Percentiles rank a stretch among this genome's conserved stretches.
Evolutionary conservation across 441 rosid species (phyloP).

Genomic region (Flueggea neowawraea): DNA sequence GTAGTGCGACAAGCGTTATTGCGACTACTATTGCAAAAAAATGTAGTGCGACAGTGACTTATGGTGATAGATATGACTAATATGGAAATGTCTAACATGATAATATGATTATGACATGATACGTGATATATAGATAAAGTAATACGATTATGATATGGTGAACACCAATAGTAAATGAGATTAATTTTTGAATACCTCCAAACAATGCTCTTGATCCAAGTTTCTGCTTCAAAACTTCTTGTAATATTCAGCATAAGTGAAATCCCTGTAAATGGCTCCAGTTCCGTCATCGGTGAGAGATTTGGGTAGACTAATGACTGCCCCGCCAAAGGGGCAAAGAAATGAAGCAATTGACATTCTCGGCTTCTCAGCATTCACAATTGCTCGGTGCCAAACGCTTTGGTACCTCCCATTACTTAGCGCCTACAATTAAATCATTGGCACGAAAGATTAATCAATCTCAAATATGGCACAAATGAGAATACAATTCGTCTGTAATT

Average conservation of each 20-base stretch:
- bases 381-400: constrained; percentile 51
- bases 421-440: constrained; percentile 15
- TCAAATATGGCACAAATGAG: background rate
- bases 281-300: constrained; percentile 16
- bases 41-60: too few species aligned
- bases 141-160: too few species aligned
- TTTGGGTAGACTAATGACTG: constrained; percentile 29
- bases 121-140: too few species aligned
- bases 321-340: constrained; percentile 41
- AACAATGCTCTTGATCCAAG: constrained; percentile 28
- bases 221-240: constrained; percentile 37
- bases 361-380: constrained; percentile 35
- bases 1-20: too few species aligned
- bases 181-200: constrained; percentile 40
- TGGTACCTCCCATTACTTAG: constrained; percentile 46
- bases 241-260: constrained; percentile 33
- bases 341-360: constrained; percentile 51
- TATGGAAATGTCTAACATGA: too few species aligned
- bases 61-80: too few species aligned
- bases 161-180: too few species aligned
- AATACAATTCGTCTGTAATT: background rate
- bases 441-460: background rate
- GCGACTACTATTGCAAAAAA: too few species aligned
- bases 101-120: too few species aligned
- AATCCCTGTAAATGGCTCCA: constrained; percentile 25